Percentiles rank a stretch among this genome's conserved stretches.
These are phyloP conservation scores for Litsea cubeba DNA, from an alignment of 164 flowering plant genomes.

Conservation along the genomic window DNA sequence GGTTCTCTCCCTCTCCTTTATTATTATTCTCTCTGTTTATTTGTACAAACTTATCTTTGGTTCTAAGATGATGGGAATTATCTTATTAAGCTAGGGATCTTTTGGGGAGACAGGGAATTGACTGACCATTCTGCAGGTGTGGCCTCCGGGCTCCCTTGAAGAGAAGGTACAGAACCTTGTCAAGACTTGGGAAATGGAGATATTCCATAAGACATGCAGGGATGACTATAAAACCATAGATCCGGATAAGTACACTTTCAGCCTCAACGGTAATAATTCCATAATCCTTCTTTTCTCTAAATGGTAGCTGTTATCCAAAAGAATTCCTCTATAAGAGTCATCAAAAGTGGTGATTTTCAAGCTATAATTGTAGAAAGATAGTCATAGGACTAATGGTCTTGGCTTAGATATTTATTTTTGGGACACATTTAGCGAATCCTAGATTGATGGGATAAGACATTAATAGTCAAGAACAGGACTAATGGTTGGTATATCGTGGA, in stretches of 20 bases:
- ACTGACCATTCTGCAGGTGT: constrained; percentile 35
- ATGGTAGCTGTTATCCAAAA: neutral
- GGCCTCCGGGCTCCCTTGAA: constrained; percentile 69
- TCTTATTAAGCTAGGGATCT: neutral
- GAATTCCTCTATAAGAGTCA: too few species aligned
- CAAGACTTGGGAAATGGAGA: constrained; percentile 87
- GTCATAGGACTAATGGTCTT: too few species aligned
- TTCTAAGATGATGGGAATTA: neutral
- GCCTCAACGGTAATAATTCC: constrained; percentile 48
- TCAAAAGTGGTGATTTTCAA: too few species aligned
- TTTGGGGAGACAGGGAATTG: neutral
- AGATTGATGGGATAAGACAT: too few species aligned
- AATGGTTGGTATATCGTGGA: too few species aligned
- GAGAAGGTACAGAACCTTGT: constrained; percentile 63
- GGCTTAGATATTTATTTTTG: too few species aligned
- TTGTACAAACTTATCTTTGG: neutral
- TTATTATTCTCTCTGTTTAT: neutral
- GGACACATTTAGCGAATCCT: too few species aligned
- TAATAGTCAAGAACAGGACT: too few species aligned
- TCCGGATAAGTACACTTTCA: constrained; percentile 28
- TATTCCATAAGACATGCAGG: constrained; percentile 43
- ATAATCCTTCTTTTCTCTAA: too few species aligned
- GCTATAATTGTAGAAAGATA: too few species aligned
- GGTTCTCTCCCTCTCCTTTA: constrained; percentile 21
- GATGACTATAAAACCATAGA: constrained; percentile 45